Evolutionary conservation across 345 rosid species (phyloP), one percentile per base, ranked within the genome.

Genomic region (Melaleuca alternifolia): DNA sequence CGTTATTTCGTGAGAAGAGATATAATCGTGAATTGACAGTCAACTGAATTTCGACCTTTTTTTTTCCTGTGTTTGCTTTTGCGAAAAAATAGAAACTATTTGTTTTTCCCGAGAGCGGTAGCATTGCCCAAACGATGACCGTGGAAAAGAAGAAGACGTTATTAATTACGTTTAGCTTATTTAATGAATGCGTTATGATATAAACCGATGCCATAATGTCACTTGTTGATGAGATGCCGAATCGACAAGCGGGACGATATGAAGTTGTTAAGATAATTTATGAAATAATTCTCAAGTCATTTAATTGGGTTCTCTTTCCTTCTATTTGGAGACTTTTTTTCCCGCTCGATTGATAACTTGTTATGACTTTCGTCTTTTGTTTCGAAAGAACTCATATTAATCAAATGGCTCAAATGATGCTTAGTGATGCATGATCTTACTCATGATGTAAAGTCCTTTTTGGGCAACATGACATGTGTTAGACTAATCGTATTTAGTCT

Each of bases 31-130:
- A 10, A 24, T 56, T 0, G 6, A 56, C 24, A 13, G 28, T 10
- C 28, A 6, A 13, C 13, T 12, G 33, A 9, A 5, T 71, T 33
- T 4, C 6, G 14, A 37, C 9, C 1, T 11, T 71, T 18, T 10
- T 3, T 65, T 33, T 6, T 0, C 7, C 1, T 3, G 77, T 62
- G 44, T 30, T 15, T 0, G 23, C 3, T 62, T 62, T 1, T 2
- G 21, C 20, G 26, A 1, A 5, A 37, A 37, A 33, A 33, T 71
- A 71, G 48, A 16, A 71, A 71, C 48, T 71, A 3, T 10, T 1
- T 37, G 15, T 5, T 18, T 37, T 1, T 7, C 13, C 18, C 3
- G 11, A 5, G 0, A 11, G 44, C 9, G 6, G 0, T 10, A 2
- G 3, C 1, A 3, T 3, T 18, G 48, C 44, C 1, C 0, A 4